These are phyloP conservation scores for Pseudofabraea citricarpa DNA, from an alignment of 2,329 filamentous ascomycete species.

Conservation along the genomic window DNA sequence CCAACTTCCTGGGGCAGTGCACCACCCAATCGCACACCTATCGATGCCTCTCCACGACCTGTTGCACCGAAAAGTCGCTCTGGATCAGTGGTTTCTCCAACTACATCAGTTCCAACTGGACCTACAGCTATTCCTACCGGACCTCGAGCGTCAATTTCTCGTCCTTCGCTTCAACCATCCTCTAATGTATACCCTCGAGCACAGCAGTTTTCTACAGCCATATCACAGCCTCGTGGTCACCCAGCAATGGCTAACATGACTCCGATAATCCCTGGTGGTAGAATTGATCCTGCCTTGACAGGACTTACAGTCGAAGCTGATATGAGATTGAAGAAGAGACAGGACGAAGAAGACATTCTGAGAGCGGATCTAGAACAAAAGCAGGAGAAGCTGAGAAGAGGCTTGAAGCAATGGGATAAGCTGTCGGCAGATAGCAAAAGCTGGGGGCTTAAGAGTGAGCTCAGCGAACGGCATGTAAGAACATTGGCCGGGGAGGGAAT, in stretches of 20 bases:
- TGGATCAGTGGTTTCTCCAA: conserved; percentile 21
- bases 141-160: conserved; percentile 20
- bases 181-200: conserved; percentile 18
- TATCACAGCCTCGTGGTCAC: conserved; percentile 23
- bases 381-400: conserved; percentile 25
- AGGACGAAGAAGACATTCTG: conserved; percentile 26
- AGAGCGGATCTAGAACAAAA: conserved; percentile 24
- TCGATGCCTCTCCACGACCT: conserved; percentile 13
- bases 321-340: conserved; percentile 23
- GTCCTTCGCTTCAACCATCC: conserved; percentile 21
- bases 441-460: conserved; percentile 25
- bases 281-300: conserved; percentile 25
- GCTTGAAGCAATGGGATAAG: conserved; percentile 26
- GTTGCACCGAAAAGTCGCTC: conserved; percentile 16
- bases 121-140: conserved; percentile 20
- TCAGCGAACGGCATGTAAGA: conserved; percentile 28
- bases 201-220: conserved; percentile 7
- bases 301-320: conserved; percentile 23
- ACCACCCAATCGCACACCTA: conserved; percentile 15
- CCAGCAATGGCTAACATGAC: conserved; percentile 27
- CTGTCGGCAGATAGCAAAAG: conserved; percentile 22
- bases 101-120: conserved; percentile 15
- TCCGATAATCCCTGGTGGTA: conserved; percentile 25
- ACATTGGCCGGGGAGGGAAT: conserved; percentile 28
- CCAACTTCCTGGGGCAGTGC: conserved; percentile 22